Percentiles rank a stretch among this genome's conserved stretches.
These are phyloP conservation scores for Fraxinus nigra DNA, from an alignment of 305 asterid species.

Conservation along the genomic window DNA sequence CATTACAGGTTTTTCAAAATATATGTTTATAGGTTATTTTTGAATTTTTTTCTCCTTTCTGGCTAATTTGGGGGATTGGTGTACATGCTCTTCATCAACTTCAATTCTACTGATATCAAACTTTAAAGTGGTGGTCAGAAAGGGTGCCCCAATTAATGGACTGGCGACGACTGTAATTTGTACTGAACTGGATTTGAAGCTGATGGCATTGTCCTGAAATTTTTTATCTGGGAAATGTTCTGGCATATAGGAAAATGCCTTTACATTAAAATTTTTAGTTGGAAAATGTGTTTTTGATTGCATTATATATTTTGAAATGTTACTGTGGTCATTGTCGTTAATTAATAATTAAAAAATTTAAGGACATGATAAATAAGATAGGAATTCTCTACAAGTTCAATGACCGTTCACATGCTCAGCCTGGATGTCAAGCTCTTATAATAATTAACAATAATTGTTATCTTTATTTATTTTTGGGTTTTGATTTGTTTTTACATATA, in stretches of 20 bases:
- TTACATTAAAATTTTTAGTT: background rate
- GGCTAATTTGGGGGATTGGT: background rate
- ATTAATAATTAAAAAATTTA: background rate
- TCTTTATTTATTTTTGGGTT: background rate
- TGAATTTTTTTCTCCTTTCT: background rate
- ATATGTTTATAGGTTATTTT: background rate
- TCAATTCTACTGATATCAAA: background rate
- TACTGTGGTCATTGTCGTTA: background rate
- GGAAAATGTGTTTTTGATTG: background rate
- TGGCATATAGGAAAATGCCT: background rate
- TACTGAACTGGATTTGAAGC: background rate
- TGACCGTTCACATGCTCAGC: background rate
- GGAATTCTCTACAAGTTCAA: background rate
- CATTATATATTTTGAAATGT: background rate
- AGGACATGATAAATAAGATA: background rate
- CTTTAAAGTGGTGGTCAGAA: background rate
- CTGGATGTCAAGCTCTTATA: background rate
- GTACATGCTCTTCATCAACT: background rate
- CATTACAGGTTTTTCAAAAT: slow-evolving; percentile 56
- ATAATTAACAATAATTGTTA: background rate
- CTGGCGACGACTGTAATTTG: background rate
- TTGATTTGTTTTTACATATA: background rate
- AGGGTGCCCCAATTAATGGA: background rate
- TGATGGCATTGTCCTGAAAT: background rate
- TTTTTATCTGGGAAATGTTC: background rate